phyloP scores from a whole-genome alignment of 495 filamentous ascomycete genomes.

The Trichoderma reesei region DNA sequence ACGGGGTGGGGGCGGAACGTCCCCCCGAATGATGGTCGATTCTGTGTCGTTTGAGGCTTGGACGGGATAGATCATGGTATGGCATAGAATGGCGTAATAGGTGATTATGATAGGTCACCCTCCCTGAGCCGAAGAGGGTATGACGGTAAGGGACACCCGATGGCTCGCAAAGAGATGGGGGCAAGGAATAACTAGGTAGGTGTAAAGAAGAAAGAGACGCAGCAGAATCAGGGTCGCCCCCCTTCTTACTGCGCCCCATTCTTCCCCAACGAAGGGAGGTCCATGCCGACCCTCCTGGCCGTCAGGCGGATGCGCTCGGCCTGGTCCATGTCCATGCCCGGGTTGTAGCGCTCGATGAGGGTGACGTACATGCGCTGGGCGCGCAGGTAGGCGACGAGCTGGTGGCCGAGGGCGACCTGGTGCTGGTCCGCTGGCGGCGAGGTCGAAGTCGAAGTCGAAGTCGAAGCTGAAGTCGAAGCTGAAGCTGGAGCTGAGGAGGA shows the following conservation, averaged over 20 bases:
- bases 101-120: too few species aligned
- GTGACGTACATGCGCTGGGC: slow-evolving; percentile 75
- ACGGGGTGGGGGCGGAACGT: too few species aligned
- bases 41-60: too few species aligned
- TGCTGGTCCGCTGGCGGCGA: slow-evolving; percentile 15
- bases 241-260: not conserved
- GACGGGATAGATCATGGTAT: too few species aligned
- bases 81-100: too few species aligned
- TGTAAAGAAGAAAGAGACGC: not conserved
- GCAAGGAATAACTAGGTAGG: not conserved
- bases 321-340: slow-evolving; percentile 72
- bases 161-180: too few species aligned
- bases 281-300: slow-evolving; percentile 79
- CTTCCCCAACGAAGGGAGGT: slow-evolving; percentile 49
- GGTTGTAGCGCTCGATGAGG: slow-evolving; percentile 85
- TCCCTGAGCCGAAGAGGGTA: too few species aligned
- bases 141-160: too few species aligned
- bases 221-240: not conserved
- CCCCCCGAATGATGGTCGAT: too few species aligned
- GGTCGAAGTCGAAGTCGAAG: too few species aligned
- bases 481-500: slow-evolving; percentile 14
- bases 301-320: slow-evolving; percentile 77
- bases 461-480: not conserved
- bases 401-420: slow-evolving; percentile 52
- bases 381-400: slow-evolving; percentile 67